These are phyloP conservation scores for Nepenthes mirabilis DNA, from an alignment of 148 eudicot genomes.

Conservation along the genomic window DNA sequence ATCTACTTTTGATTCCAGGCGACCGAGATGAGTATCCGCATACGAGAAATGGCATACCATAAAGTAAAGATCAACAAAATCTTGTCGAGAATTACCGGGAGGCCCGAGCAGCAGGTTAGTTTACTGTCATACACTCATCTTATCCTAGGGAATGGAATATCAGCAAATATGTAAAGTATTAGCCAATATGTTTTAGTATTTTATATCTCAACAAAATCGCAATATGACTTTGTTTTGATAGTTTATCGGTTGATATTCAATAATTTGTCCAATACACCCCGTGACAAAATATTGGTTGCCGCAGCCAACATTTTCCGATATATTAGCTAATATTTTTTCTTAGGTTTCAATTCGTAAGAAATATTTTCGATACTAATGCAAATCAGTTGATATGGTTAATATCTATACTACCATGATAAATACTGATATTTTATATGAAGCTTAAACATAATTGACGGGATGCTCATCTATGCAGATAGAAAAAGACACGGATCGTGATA, in stretches of 20 bases:
- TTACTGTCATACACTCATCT: background rate
- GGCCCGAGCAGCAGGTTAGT: conserved; percentile 65
- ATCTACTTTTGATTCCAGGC: conserved; percentile 27
- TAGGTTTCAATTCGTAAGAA: too few species aligned
- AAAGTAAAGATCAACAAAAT: conserved; percentile 71
- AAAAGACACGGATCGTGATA: conserved; percentile 56
- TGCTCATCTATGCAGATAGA: conserved; percentile 39
- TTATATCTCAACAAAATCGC: too few species aligned
- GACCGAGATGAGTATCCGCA: conserved; percentile 56
- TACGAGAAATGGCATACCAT: conserved; percentile 72
- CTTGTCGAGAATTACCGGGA: conserved; percentile 73
- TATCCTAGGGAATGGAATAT: background rate
- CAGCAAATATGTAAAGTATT: background rate
- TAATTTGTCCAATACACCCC: too few species aligned
- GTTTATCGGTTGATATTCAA: too few species aligned
- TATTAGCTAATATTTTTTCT: too few species aligned
- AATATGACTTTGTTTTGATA: too few species aligned
- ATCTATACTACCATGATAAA: background rate
- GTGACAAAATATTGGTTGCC: too few species aligned
- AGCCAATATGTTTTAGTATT: too few species aligned
- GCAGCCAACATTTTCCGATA: too few species aligned
- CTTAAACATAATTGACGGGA: background rate
- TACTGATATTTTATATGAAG: background rate
- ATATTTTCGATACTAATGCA: too few species aligned
- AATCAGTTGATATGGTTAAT: background rate